Conservation (phyloP, 352 stramenopile genomes). For the Phytopythium kandeliae region DNA sequence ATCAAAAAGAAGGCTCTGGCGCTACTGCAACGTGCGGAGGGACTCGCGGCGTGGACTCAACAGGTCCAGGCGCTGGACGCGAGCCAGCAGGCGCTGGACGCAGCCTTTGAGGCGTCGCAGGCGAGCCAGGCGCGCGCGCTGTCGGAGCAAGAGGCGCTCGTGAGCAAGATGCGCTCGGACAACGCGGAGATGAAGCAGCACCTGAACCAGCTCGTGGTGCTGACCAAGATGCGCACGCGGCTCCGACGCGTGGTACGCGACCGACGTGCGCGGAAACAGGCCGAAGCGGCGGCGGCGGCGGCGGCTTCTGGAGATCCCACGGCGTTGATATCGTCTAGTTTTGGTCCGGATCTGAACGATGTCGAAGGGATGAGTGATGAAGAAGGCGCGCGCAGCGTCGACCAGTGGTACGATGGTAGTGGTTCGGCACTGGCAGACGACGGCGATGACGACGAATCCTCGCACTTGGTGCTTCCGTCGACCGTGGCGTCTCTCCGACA, state of each 20-base stretch:
- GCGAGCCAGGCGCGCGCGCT: conserved; percentile 29
- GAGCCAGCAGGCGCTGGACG: conserved; percentile 26
- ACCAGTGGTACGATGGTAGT: conserved; percentile 7
- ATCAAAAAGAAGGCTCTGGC: conserved; percentile 75
- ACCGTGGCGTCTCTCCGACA: not conserved
- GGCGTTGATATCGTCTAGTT: conserved; percentile 8
- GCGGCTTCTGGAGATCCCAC: conserved; percentile 1
- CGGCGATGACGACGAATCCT: not conserved
- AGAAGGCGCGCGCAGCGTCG: conserved; percentile 7
- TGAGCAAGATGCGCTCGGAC: conserved; percentile 52
- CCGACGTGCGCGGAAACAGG: conserved; percentile 43
- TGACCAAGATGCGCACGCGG: conserved; percentile 48
- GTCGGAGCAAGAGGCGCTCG: conserved; percentile 52
- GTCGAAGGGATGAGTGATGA: conserved; percentile 16
- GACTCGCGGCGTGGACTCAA: conserved; percentile 54
- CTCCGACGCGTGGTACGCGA: conserved; percentile 45
- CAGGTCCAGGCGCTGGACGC: conserved; percentile 27
- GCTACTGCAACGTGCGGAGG: conserved; percentile 68
- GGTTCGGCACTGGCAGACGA: not conserved
- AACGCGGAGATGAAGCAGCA: conserved; percentile 55
- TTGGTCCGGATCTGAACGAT: conserved; percentile 16
- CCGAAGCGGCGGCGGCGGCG: conserved; percentile 7
- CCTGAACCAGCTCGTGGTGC: conserved; percentile 54
- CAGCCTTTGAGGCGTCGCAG: conserved; percentile 44
- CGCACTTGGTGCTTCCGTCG: conserved; percentile 1